A percentile compares a stretch with the other conserved stretches of the same genome.
Conservation (phyloP, 495 filamentous ascomycete genomes). For the Talaromyces liani region DNA sequence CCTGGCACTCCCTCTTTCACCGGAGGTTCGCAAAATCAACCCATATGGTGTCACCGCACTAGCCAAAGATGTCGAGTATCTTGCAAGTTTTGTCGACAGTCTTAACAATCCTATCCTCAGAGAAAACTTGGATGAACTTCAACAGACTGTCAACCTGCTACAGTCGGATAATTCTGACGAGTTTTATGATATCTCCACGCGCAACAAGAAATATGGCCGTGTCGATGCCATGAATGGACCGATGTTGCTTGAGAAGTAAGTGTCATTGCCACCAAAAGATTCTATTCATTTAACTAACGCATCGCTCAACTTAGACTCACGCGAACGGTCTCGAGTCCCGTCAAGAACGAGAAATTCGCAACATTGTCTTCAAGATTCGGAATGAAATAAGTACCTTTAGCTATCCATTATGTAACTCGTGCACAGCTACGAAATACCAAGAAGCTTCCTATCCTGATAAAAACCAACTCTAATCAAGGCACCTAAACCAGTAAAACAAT, state of each 20-base stretch:
- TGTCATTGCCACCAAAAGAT: constrained; percentile 2
- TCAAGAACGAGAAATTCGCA: constrained; percentile 53
- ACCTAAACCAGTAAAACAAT: constrained; percentile 11
- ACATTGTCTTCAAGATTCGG: constrained; percentile 67
- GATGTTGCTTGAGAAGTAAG: constrained; percentile 78
- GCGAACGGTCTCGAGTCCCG: constrained; percentile 50
- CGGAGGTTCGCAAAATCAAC: constrained; percentile 76
- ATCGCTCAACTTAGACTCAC: constrained; percentile 45
- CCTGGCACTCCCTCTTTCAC: constrained; percentile 73
- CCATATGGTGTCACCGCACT: constrained; percentile 76
- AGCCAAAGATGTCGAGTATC: constrained; percentile 72
- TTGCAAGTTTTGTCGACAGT: constrained; percentile 75
- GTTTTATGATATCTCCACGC: constrained; percentile 79
- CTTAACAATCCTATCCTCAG: constrained; percentile 73
- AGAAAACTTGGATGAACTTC: constrained; percentile 83
- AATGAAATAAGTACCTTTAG: constrained; percentile 44
- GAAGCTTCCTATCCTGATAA: background rate
- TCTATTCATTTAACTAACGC: constrained; percentile 29
- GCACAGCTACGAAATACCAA: background rate
- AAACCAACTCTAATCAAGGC: background rate
- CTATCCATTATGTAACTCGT: background rate
- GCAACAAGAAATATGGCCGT: constrained; percentile 86
- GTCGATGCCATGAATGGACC: constrained; percentile 89
- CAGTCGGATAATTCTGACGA: constrained; percentile 84
- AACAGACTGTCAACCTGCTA: constrained; percentile 84